A percentile compares a stretch with the other conserved stretches of the same genome.
phyloP scores from a whole-genome alignment of 257 asterid genomes.

The Capsicum baccatum region DNA sequence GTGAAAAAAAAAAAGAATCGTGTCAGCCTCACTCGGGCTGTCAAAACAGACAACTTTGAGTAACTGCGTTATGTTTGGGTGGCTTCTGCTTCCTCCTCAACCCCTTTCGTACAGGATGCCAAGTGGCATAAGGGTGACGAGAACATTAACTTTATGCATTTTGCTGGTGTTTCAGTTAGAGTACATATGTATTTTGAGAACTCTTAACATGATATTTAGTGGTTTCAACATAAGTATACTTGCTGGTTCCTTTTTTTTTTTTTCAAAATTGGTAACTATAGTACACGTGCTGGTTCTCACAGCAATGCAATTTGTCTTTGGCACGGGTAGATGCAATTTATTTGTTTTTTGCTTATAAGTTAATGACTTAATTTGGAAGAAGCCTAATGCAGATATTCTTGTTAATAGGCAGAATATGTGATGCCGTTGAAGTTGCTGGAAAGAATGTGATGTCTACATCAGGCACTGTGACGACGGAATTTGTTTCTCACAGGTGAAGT shows the following conservation, averaged over 20 bases:
- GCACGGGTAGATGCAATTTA: not conserved
- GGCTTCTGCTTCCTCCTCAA: not conserved
- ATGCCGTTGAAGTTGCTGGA: slow-evolving; percentile 95
- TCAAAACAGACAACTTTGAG: not conserved
- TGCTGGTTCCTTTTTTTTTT: not conserved
- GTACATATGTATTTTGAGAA: not conserved
- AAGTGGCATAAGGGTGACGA: slow-evolving; percentile 12
- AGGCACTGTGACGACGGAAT: slow-evolving; percentile 86
- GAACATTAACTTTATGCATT: slow-evolving; percentile 7
- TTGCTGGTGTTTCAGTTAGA: not conserved
- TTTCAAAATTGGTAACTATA: too few relatives aligned
- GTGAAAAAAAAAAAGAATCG: not conserved
- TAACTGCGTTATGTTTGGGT: not conserved
- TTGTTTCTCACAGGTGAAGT: slow-evolving; percentile 73
- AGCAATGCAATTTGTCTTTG: slow-evolving; percentile 19
- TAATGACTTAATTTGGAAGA: not conserved
- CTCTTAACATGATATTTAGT: not conserved
- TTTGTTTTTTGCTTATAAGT: slow-evolving; percentile 9
- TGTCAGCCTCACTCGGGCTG: not conserved
- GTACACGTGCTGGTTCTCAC: not conserved
- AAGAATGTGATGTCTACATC: slow-evolving; percentile 93
- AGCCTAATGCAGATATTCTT: slow-evolving; percentile 4
- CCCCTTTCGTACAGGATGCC: not conserved
- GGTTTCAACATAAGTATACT: slow-evolving; percentile 8
- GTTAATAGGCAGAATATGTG: slow-evolving; percentile 74